phyloP scores from a whole-genome alignment of 164 flowering plant genomes.

The Annona cherimola region DNA sequence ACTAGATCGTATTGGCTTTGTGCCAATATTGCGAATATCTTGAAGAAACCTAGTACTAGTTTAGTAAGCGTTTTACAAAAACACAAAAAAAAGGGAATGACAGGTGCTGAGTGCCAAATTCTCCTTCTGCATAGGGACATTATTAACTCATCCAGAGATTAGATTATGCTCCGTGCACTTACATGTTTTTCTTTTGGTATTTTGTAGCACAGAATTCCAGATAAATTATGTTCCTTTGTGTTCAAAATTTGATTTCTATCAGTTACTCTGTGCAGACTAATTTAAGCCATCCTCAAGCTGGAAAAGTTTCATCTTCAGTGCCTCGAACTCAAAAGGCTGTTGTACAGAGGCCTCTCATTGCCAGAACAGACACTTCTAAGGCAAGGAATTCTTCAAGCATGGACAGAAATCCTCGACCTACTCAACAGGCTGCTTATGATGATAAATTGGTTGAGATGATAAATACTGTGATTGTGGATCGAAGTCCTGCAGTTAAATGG shows the following conservation, averaged over 20 bases:
- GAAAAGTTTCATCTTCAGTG: conserved; percentile 26
- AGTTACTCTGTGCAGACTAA: conserved; percentile 33
- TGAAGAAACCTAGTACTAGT: no score
- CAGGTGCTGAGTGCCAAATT: no score
- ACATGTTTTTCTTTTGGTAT: background rate
- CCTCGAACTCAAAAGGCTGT: conserved; percentile 28
- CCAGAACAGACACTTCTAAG: conserved; percentile 18
- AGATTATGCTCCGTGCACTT: background rate
- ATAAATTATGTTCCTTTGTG: conserved; percentile 1
- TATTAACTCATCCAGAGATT: background rate
- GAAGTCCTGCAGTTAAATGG: conserved; percentile 98
- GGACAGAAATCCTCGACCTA: conserved; percentile 33
- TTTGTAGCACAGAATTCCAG: background rate
- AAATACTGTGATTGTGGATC: conserved; percentile 76
- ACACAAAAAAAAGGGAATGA: no score
- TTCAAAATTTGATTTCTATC: background rate
- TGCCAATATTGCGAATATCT: no score
- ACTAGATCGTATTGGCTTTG: no score
- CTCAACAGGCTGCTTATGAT: conserved; percentile 52
- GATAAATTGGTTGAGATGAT: conserved; percentile 87
- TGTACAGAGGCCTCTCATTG: conserved; percentile 21
- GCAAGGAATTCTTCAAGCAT: conserved; percentile 30
- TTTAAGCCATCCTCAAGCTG: conserved; percentile 26
- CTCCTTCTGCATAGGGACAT: no score
- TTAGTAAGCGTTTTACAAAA: no score